phyloP scores from a whole-genome alignment of 768 basidiomycete species.

The Pisolithus marmoratus region DNA sequence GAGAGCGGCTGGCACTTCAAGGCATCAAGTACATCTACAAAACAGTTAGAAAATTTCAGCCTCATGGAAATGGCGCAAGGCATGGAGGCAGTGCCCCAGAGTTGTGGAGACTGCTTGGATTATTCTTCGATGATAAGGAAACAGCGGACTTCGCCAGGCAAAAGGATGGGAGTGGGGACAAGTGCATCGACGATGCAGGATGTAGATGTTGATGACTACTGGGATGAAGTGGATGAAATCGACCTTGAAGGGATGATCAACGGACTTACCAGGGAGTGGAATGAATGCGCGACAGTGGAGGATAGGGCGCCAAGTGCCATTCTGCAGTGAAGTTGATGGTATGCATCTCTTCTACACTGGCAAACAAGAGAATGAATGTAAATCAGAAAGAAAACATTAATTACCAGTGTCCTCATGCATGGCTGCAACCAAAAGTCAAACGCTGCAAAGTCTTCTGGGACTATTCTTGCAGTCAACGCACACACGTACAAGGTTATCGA shows the following conservation, averaged over 20 bases:
- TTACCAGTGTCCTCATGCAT: slow-evolving; percentile 14
- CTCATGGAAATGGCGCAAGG: no score
- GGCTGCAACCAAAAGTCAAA: slow-evolving; percentile 25
- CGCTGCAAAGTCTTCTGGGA: slow-evolving; percentile 5
- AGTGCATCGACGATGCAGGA: neutral
- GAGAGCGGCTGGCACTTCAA: no score
- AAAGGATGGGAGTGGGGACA: no score
- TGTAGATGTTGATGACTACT: neutral
- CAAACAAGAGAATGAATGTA: neutral
- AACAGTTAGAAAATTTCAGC: no score
- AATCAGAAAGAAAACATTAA: slow-evolving; percentile 7
- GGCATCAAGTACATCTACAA: no score
- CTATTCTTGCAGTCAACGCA: slow-evolving; percentile 19
- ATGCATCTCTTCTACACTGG: no score
- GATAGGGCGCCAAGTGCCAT: neutral
- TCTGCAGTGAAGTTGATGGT: neutral
- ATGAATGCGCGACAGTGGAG: neutral
- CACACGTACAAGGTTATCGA: slow-evolving; percentile 23
- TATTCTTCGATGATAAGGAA: no score
- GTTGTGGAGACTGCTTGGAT: no score
- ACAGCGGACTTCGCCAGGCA: no score
- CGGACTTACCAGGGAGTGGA: neutral
- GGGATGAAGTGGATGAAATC: slow-evolving; percentile 4
- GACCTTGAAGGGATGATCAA: slow-evolving; percentile 1
- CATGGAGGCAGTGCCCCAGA: no score